Evolutionary conservation across 2,329 filamentous ascomycete genomes (phyloP).

Genomic region (Fusarium goolgardi): DNA sequence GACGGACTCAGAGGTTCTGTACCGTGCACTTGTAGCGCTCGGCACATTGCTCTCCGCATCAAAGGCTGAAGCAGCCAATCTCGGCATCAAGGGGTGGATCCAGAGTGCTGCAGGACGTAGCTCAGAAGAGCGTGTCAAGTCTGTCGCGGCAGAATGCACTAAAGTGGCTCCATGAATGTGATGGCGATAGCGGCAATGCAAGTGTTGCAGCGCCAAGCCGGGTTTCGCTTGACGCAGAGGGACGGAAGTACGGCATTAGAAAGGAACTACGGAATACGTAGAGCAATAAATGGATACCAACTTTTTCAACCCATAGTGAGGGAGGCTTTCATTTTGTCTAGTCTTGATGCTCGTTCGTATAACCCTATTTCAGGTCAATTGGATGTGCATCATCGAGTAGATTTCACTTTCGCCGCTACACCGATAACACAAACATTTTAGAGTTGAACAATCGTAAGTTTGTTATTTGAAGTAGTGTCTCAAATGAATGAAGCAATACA

Average conservation of each 20-base stretch:
- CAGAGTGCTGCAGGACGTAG: constrained; percentile 57
- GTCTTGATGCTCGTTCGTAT: neutral
- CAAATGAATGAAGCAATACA: constrained; percentile 17
- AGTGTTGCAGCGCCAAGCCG: constrained; percentile 24
- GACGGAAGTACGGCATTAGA: constrained; percentile 17
- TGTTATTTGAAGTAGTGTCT: constrained; percentile 3
- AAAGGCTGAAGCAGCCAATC: constrained; percentile 56
- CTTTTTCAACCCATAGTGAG: neutral
- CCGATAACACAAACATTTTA: neutral
- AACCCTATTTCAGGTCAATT: neutral
- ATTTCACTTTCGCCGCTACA: neutral
- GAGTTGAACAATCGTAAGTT: constrained; percentile 10
- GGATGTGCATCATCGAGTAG: neutral
- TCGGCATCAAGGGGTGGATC: constrained; percentile 57
- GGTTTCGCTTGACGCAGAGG: constrained; percentile 8
- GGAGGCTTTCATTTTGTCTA: neutral
- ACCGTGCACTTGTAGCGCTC: constrained; percentile 82
- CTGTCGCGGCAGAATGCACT: constrained; percentile 44
- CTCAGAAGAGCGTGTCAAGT: constrained; percentile 58
- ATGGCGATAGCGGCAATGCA: constrained; percentile 19
- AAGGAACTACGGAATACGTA: constrained; percentile 10
- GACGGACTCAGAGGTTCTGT: constrained; percentile 84
- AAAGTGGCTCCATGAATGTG: constrained; percentile 33
- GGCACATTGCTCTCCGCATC: constrained; percentile 77
- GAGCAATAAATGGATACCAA: constrained; percentile 27